Evolutionary conservation across 345 rosid species (phyloP).

Genomic region (rapeseed (Brassica napus)): DNA sequence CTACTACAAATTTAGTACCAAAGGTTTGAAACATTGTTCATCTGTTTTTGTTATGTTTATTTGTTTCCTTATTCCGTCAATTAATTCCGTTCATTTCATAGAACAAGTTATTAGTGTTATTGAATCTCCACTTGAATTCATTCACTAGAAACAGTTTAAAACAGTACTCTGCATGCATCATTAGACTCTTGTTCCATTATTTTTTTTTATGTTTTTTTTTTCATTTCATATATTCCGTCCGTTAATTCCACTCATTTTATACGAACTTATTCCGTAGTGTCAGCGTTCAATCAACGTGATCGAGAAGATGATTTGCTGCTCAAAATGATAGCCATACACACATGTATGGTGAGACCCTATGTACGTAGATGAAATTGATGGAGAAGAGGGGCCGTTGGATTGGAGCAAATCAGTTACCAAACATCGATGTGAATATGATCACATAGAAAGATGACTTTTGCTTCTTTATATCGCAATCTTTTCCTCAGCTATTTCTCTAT

Average conservation of each 20-base stretch:
- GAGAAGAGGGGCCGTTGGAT: conserved; percentile 53
- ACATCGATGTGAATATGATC: conserved; percentile 66
- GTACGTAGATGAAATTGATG: conserved; percentile 26
- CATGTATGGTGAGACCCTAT: conserved; percentile 38
- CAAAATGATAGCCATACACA: conserved; percentile 4
- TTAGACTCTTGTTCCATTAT: not conserved
- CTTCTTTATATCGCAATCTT: conserved; percentile 94
- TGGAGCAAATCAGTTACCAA: conserved; percentile 70
- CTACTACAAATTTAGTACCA: not conserved
- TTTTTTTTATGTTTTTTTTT: not conserved
- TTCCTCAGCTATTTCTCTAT: conserved; percentile 27
- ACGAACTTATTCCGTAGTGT: not conserved
- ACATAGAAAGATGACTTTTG: conserved; percentile 62
- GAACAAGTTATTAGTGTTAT: too few relatives aligned
- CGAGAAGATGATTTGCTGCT: not conserved
- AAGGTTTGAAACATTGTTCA: not conserved
- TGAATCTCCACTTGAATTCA: too few relatives aligned
- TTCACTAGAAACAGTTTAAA: not conserved
- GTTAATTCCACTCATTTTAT: not conserved
- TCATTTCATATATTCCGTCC: not conserved
- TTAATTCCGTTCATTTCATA: too few relatives aligned
- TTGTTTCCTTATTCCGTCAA: not conserved
- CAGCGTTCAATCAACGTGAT: not conserved
- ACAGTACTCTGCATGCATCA: not conserved
- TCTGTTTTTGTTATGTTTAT: not conserved